These are phyloP conservation scores for Rhodotorula glutinis DNA, from an alignment of 1,284 basidiomycete species.

Conservation along the genomic window DNA sequence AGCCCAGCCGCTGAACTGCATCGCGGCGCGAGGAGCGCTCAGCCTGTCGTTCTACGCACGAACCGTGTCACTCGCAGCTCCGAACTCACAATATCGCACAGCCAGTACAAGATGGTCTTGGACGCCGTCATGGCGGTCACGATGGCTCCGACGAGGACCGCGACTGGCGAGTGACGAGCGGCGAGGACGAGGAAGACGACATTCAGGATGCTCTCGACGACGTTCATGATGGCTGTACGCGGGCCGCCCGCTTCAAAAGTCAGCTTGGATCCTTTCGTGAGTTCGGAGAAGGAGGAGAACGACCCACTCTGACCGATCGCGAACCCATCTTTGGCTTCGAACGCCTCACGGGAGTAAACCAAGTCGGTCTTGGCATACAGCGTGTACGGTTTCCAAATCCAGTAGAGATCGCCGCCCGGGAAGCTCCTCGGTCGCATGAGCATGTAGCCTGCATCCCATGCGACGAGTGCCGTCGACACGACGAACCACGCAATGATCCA, in stretches of 20 bases:
- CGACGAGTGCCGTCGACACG: conserved; percentile 55
- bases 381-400: conserved; percentile 64
- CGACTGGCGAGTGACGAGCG: conserved; percentile 56
- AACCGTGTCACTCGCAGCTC: no score
- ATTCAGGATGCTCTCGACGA: conserved; percentile 75
- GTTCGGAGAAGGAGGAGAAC: background rate
- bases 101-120: conserved; percentile 38
- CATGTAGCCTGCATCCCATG: conserved; percentile 44
- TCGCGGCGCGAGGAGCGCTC: background rate
- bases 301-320: conserved; percentile 61
- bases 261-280: background rate
- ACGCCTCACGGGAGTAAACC: conserved; percentile 68
- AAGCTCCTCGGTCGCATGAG: conserved; percentile 1
- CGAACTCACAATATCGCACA: conserved; percentile 19
- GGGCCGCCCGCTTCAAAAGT: conserved; percentile 52
- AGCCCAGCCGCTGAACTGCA: no score
- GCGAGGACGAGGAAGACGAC: conserved; percentile 67
- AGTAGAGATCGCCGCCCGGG: conserved; percentile 75
- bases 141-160: conserved; percentile 71
- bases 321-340: conserved; percentile 69
- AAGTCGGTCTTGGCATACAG: conserved; percentile 70
- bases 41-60: no score
- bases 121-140: conserved; percentile 61
- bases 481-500: conserved; percentile 60
- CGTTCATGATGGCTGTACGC: conserved; percentile 63